Evolutionary conservation across 305 asterid genomes (phyloP).

Genomic region (Plantago coronopus): DNA sequence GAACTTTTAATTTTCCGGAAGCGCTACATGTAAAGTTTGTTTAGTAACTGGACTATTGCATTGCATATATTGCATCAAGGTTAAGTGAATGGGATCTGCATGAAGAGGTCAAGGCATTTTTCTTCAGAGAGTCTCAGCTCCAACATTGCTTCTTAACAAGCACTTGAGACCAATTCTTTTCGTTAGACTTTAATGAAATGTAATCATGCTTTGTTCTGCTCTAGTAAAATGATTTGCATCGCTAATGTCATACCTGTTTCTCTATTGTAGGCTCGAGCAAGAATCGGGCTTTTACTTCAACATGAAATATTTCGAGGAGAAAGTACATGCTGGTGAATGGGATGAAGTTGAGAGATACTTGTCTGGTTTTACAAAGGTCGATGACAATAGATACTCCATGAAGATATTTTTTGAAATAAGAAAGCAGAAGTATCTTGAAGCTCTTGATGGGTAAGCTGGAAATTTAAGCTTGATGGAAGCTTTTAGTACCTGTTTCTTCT

Average conservation of each 20-base stretch:
- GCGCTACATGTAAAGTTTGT: too few species aligned
- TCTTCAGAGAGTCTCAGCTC: too few species aligned
- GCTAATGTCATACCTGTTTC: slow-evolving; percentile 7
- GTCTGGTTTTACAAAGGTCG: slow-evolving; percentile 81
- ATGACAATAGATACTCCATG: slow-evolving; percentile 82
- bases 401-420: slow-evolving; percentile 76
- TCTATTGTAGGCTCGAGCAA: slow-evolving; percentile 65
- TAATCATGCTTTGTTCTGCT: background rate
- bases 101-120: too few species aligned
- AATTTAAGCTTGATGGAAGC: slow-evolving; percentile 13
- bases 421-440: slow-evolving; percentile 87
- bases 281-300: slow-evolving; percentile 81
- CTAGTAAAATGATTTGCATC: slow-evolving; percentile 14
- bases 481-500: background rate
- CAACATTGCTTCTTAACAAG: too few species aligned
- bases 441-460: slow-evolving; percentile 61
- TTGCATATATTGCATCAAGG: too few species aligned
- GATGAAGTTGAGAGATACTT: slow-evolving; percentile 83
- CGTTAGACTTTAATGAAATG: background rate
- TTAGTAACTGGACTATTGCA: too few species aligned
- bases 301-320: slow-evolving; percentile 81
- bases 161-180: background rate
- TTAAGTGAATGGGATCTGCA: too few species aligned
- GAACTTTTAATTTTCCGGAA: too few species aligned
- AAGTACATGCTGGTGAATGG: slow-evolving; percentile 82